phyloP scores from a whole-genome alignment of 2,329 filamentous ascomycete species.

The Colletotrichum magnum region DNA sequence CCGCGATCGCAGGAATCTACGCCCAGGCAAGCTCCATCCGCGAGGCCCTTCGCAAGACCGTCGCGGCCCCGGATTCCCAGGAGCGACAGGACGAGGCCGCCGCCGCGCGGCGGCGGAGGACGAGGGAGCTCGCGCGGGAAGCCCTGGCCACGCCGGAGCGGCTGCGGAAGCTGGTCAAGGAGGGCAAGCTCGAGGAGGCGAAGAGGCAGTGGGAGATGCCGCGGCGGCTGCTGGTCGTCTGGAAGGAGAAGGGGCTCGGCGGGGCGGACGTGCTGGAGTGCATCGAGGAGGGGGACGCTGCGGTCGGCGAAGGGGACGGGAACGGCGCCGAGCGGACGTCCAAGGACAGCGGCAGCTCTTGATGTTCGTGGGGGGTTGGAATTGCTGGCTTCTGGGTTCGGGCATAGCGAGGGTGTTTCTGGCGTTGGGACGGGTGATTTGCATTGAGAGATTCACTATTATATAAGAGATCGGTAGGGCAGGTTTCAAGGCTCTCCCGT shows the following conservation, averaged over 20 bases:
- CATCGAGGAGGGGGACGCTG: slow-evolving; percentile 69
- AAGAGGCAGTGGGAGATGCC: slow-evolving; percentile 69
- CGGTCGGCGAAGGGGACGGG: slow-evolving; percentile 49
- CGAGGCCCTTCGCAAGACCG: slow-evolving; percentile 62
- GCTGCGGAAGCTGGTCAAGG: slow-evolving; percentile 69
- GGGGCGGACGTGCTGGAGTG: slow-evolving; percentile 68
- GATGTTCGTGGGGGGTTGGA: neutral
- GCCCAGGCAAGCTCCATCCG: slow-evolving; percentile 70
- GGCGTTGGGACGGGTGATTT: slow-evolving; percentile 11
- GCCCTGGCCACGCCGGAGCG: slow-evolving; percentile 73
- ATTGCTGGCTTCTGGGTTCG: neutral
- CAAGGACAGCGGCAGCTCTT: slow-evolving; percentile 41
- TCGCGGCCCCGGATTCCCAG: slow-evolving; percentile 62
- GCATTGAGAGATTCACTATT: neutral
- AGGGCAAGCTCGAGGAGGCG: slow-evolving; percentile 74
- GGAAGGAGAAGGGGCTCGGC: slow-evolving; percentile 69
- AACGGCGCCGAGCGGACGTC: slow-evolving; percentile 33
- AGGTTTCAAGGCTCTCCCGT: too few species aligned
- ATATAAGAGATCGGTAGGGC: neutral
- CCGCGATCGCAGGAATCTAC: slow-evolving; percentile 82
- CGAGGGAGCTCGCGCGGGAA: slow-evolving; percentile 72
- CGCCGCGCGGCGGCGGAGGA: slow-evolving; percentile 53
- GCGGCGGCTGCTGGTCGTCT: slow-evolving; percentile 63
- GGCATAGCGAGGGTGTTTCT: slow-evolving; percentile 33
- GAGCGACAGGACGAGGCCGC: slow-evolving; percentile 53